Evolutionary conservation across 2,329 filamentous ascomycete species (phyloP).

Genomic region (Penicillium brevicompactum): DNA sequence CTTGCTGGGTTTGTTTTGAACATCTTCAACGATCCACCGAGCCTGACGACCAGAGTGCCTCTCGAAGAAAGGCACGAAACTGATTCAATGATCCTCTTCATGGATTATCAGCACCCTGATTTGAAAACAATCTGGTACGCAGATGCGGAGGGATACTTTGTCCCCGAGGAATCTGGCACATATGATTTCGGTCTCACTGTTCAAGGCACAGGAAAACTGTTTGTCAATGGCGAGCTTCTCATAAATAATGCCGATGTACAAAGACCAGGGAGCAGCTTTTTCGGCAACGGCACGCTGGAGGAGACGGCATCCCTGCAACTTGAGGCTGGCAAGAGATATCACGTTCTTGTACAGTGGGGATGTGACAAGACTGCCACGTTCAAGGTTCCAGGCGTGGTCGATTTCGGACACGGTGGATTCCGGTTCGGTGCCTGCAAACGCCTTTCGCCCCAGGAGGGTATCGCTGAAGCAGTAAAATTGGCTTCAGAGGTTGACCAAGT

Average conservation of each 20-base stretch:
- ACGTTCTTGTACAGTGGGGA: slow-evolving; percentile 61
- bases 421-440: slow-evolving; percentile 64
- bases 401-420: slow-evolving; percentile 62
- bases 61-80: slow-evolving; percentile 55
- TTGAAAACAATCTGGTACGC: slow-evolving; percentile 60
- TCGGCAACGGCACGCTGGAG: slow-evolving; percentile 66
- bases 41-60: slow-evolving; percentile 50
- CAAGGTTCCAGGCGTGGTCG: slow-evolving; percentile 52
- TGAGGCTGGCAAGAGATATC: slow-evolving; percentile 62
- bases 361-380: slow-evolving; percentile 62
- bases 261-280: slow-evolving; percentile 64
- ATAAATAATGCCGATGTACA: slow-evolving; percentile 69
- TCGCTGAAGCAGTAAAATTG: slow-evolving; percentile 66
- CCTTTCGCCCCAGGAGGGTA: slow-evolving; percentile 61
- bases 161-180: slow-evolving; percentile 60
- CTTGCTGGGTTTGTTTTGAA: slow-evolving; percentile 64
- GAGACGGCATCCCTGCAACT: slow-evolving; percentile 62
- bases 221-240: slow-evolving; percentile 63
- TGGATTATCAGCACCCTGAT: slow-evolving; percentile 59
- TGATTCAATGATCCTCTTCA: slow-evolving; percentile 49
- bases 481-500: slow-evolving; percentile 75
- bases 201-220: slow-evolving; percentile 65
- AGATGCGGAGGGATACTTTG: slow-evolving; percentile 62
- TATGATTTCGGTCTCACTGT: slow-evolving; percentile 70
- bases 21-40: slow-evolving; percentile 60